phyloP scores from a whole-genome alignment of 192 early-diverging fungal genomes.

The Geosiphon pyriformis region DNA sequence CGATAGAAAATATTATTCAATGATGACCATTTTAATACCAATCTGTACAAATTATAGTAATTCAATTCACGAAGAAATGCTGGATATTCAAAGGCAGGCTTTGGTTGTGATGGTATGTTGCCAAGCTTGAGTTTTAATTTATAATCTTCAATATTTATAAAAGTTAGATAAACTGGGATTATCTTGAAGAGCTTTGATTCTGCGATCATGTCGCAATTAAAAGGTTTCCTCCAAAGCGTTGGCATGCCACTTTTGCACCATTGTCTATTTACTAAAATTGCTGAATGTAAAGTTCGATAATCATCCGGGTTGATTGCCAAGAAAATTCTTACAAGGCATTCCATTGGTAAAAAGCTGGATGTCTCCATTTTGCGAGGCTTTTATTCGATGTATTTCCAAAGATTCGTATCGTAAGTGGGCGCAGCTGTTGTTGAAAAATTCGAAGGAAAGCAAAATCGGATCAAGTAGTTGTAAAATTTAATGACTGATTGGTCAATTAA shows the following conservation, averaged over 20 bases:
- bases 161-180: neutral
- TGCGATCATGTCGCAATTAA: neutral
- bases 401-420: too few species aligned
- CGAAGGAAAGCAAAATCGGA: too few species aligned
- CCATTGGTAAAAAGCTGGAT: neutral
- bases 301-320: neutral
- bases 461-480: too few species aligned
- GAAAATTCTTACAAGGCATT: conserved; percentile 5
- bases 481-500: too few species aligned
- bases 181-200: neutral
- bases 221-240: conserved; percentile 7
- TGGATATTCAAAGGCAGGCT: neutral
- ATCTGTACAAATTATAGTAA: neutral
- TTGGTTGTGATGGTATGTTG: conserved; percentile 1
- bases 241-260: neutral
- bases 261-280: conserved; percentile 16
- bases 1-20: too few species aligned
- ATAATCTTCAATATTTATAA: neutral
- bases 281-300: neutral
- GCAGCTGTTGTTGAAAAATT: too few species aligned
- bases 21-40: neutral
- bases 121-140: neutral
- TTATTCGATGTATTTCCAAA: too few species aligned
- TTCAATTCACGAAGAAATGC: neutral
- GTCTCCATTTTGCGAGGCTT: neutral